A percentile compares a stretch with the other conserved stretches of the same genome.
Conservation (phyloP, 140 eudicot genomes). For the Bidens hawaiensis region DNA sequence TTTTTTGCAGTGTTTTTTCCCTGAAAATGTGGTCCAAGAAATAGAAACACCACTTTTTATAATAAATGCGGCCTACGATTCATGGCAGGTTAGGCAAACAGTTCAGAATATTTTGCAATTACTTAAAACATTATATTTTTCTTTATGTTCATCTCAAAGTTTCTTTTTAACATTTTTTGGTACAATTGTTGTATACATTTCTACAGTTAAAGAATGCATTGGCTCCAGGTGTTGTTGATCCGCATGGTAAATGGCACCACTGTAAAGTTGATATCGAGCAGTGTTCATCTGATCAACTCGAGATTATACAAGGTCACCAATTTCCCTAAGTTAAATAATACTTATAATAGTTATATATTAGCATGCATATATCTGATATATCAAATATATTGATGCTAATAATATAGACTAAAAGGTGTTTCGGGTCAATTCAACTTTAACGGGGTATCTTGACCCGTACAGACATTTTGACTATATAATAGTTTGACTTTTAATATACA, state of each 20-base stretch:
- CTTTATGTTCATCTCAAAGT: constrained; percentile 1
- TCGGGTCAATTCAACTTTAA: neutral
- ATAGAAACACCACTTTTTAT: constrained; percentile 64
- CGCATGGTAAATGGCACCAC: constrained; percentile 64
- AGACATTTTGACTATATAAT: neutral
- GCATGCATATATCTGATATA: too few relatives aligned
- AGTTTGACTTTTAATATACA: constrained; percentile 20
- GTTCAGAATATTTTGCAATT: constrained; percentile 14
- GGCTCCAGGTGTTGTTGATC: constrained; percentile 84
- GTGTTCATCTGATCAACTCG: constrained; percentile 61
- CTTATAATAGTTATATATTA: too few relatives aligned
- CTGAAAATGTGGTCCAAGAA: constrained; percentile 53
- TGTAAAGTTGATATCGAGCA: constrained; percentile 55
- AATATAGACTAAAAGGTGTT: neutral
- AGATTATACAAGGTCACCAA: constrained; percentile 59
- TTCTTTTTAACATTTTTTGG: neutral
- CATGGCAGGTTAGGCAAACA: constrained; percentile 80
- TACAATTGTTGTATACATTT: constrained; percentile 5
- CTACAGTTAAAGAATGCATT: constrained; percentile 71
- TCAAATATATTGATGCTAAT: too few relatives aligned
- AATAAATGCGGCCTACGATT: constrained; percentile 86
- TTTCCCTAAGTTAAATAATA: neutral
- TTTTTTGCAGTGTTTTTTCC: constrained; percentile 80
- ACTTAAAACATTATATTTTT: neutral
- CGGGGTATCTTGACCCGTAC: neutral